Evolutionary conservation across 345 rosid species (phyloP).

Genomic region (Corchorus capsularis): DNA sequence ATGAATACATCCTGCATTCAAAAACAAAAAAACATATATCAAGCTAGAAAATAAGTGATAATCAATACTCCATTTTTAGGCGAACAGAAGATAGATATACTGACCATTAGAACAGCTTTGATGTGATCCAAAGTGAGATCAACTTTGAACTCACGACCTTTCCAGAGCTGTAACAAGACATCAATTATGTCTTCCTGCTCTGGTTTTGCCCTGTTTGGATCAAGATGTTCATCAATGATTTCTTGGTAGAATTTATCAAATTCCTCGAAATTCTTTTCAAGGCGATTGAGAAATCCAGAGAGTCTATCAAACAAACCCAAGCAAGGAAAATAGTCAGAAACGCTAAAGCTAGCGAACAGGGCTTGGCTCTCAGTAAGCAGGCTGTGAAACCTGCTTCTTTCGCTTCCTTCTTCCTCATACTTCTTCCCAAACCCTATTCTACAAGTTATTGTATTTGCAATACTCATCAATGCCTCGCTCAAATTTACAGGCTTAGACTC

Average conservation of each 20-base stretch:
- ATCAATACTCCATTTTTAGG: too few relatives aligned
- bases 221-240: constrained; percentile 16
- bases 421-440: too few relatives aligned
- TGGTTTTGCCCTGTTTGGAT: background rate
- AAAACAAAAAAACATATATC: too few relatives aligned
- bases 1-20: constrained; percentile 37
- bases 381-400: background rate
- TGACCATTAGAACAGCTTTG: constrained; percentile 59
- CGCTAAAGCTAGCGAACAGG: too few relatives aligned
- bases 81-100: too few relatives aligned
- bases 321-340: too few relatives aligned
- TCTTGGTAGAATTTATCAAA: constrained; percentile 44
- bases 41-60: too few relatives aligned
- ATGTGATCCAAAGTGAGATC: background rate
- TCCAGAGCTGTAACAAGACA: constrained; percentile 3
- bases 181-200: constrained; percentile 25
- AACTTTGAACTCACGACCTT: constrained; percentile 23
- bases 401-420: too few relatives aligned
- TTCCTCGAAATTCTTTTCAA: constrained; percentile 35
- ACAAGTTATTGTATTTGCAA: too few relatives aligned
- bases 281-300: constrained; percentile 28
- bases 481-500: constrained; percentile 25
- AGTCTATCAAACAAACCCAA: constrained; percentile 44
- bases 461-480: background rate
- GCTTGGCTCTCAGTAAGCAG: too few relatives aligned